A percentile compares a stretch with the other conserved stretches of the same genome.
phyloP scores from a whole-genome alignment of 495 filamentous ascomycete genomes.

The Neurospora africana region DNA sequence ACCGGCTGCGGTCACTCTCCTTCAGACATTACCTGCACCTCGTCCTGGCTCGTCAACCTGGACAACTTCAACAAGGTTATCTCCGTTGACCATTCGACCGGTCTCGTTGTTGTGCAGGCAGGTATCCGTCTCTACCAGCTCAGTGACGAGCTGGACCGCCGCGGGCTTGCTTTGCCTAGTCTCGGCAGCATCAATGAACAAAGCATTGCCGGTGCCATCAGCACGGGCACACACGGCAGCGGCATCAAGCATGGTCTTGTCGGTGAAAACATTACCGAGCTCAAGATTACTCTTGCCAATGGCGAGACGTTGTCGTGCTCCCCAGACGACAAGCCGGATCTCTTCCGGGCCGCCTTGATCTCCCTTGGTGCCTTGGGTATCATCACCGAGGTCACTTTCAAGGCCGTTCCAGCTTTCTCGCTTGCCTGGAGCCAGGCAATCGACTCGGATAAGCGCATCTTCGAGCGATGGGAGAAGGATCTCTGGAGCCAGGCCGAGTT shows the following conservation, averaged over 20 bases:
- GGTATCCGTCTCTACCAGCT: constrained; percentile 74
- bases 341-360: constrained; percentile 82
- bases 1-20: constrained; percentile 87
- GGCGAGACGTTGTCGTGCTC: constrained; percentile 69
- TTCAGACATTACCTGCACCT: constrained; percentile 85
- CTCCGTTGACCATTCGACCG: constrained; percentile 50
- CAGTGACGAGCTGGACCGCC: constrained; percentile 53
- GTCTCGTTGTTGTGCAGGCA: constrained; percentile 64
- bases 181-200: constrained; percentile 92
- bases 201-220: constrained; percentile 84
- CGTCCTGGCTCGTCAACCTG: constrained; percentile 88
- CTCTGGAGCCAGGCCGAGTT: constrained; percentile 84
- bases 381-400: constrained; percentile 76
- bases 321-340: constrained; percentile 52
- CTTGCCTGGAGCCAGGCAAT: constrained; percentile 80
- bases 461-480: constrained; percentile 58
- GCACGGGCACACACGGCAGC: constrained; percentile 87
- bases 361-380: constrained; percentile 86
- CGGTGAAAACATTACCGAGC: constrained; percentile 57
- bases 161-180: constrained; percentile 74
- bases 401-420: constrained; percentile 64
- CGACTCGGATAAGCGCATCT: constrained; percentile 51
- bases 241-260: constrained; percentile 75
- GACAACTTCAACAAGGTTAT: constrained; percentile 69
- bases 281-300: constrained; percentile 76